Base-by-base conservation (phyloP, 106 monocot genomes). In the Dendrobium chrysotoxum region DNA sequence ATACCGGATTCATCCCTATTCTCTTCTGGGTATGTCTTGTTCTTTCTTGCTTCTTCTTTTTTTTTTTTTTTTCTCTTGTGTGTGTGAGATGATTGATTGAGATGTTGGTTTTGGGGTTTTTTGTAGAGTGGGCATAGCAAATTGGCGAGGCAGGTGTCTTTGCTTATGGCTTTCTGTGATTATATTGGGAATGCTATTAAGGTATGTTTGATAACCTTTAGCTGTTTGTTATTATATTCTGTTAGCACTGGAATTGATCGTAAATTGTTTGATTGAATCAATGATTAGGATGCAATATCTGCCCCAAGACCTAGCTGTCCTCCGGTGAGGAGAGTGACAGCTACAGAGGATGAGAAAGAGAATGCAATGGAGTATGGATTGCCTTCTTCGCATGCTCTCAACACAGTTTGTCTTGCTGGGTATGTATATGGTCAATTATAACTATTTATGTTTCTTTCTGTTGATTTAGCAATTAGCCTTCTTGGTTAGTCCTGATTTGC, bases 151-250 rank as follows among this genome's bases (percentile, higher is more conserved):
- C 95, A 99, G 76, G 87, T 91, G 86, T 91, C 90, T 13, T 72
- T 95, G 40, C 75, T 99, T 72, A 89, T 99, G 81, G 99, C 95
- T 23, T 95, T 99, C 79, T 93, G 99, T 78, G 93, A 91, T 81
- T 99, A 95, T 79, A 40, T 90, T 57, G 99, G 99, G 50, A 95
- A 89, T 79, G 75, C 86, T 13, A 80, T 95, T 0, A 99, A 99
- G 99, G 99, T 99, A 80, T 8, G 50, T 58, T 42, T 30, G 18
- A 25, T 74, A n/a, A 21, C 1, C 6, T 40, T 41, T 42, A 21
- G 20, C 74, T 74, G 1, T 20, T n/a, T 17, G 45, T 75, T 31
- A 68, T 28, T 38, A 65, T 47, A 20, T 13, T 31, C 21, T 18
- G 53, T 23, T 80, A 11, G n/a, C 42, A 4, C 3, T 67, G 28